These are phyloP conservation scores for Botrytis elliptica DNA, from an alignment of 2,329 filamentous ascomycete species.

Conservation along the genomic window DNA sequence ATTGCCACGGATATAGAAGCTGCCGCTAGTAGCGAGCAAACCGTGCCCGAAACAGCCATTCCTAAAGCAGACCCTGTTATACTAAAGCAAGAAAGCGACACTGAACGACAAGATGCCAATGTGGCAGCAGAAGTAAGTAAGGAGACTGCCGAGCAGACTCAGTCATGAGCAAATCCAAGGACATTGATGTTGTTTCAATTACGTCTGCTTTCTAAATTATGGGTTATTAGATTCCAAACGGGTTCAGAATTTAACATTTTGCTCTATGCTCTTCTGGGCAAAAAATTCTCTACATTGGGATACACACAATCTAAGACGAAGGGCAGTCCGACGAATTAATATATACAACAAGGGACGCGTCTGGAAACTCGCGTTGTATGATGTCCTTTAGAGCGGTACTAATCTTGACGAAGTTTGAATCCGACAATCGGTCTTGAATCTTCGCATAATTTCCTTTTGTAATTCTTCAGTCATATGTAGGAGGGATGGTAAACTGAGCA, in stretches of 20 bases:
- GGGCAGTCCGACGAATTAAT: not conserved
- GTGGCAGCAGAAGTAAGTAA: constrained; percentile 31
- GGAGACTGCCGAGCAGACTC: constrained; percentile 21
- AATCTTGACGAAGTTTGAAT: not conserved
- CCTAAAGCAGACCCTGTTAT: constrained; percentile 37
- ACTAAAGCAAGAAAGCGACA: constrained; percentile 39
- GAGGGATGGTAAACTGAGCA: constrained; percentile 24
- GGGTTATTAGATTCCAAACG: constrained; percentile 4
- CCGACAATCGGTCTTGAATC: not conserved
- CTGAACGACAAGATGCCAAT: constrained; percentile 35
- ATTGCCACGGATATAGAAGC: constrained; percentile 3
- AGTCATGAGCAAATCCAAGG: constrained; percentile 14
- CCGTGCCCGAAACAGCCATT: constrained; percentile 36
- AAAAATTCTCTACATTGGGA: not conserved
- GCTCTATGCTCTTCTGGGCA: not conserved
- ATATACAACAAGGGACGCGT: not conserved
- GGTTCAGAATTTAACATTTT: not conserved
- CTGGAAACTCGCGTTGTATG: not conserved
- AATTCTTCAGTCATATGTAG: not conserved
- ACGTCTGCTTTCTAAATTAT: not conserved
- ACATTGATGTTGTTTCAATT: not conserved
- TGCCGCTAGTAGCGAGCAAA: constrained; percentile 18
- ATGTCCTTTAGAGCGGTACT: not conserved
- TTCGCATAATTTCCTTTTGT: constrained; percentile 7
- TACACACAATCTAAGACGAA: not conserved